Base-by-base conservation (phyloP, 2,329 filamentous ascomycete genomes). In the Dryadomyces sulphureus region DNA sequence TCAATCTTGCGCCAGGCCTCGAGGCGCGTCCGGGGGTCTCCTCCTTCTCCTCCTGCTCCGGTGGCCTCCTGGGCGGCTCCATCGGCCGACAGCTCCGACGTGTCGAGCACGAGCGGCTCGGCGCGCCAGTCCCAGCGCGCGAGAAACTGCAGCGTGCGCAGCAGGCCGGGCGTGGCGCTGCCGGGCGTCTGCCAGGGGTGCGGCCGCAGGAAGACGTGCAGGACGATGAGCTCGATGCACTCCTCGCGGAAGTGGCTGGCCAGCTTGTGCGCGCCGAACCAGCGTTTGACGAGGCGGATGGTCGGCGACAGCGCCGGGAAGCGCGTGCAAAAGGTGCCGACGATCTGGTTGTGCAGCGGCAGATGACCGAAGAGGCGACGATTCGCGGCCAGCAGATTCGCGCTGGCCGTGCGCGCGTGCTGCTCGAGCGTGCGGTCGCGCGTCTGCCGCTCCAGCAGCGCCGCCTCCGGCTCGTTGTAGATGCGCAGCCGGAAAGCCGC, bases 121-220 rank as follows among this genome's bases (percentile, higher is more conserved):
- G 79, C 70, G 24, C 84, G 77, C 92, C 92, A 98, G 60, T 96
- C 87, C 88, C 92, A 98, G 38, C 79, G 73, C 1, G 88, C 78
- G 14, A 98, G 69, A 60, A 90, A 83, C 27, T 81, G 67, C 1
- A 98, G 67, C 1, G 85, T 84, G 20, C 89, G 79, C 24, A 94
- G 64, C 58, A 98, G 90, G 5, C 85, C 92, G 0, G 82, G 81
- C 54, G 79, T 79, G 9, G 81, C 70, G 54, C 81, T 90, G 0
- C 83, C 82, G 0, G 93, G 90, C 0, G 74, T 66, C 34, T 74
- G 66, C 82, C 86, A 95, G 0, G 92, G 88, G 53, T 84, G 79
- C 0, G 88, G 84, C 42, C 83, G 77, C 8, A 92, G 67, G 65
- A 96, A 98, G 16, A 79, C 77, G 44, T 80, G 79, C 3, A 84